Base-by-base conservation (phyloP, 1,139 yeast species). In the Yamadazyma kanchanaburiensis region DNA sequence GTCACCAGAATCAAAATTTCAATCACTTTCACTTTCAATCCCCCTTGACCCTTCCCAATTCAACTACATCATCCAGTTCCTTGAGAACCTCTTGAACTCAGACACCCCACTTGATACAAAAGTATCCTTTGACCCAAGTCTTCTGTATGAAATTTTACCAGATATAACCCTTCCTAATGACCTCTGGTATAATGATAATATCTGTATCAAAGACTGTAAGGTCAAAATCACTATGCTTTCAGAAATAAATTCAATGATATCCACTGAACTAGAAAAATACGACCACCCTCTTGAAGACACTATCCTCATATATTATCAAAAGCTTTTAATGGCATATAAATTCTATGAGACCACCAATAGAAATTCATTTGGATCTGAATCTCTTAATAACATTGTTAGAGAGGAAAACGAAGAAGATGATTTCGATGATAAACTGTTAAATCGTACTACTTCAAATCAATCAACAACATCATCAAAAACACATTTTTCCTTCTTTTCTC, bases 111-210 rank as follows among this genome's bases (percentile, higher is more conserved):
- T 19, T 5, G 8, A 15, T 7, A 24, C 22, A 5, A n/a, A 22
- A 9, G 6, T 23, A 4, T 12, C 12, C n/a, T 24, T 11, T 16
- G 22, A 21, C n/a, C 22, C 16, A 11, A 9, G 6, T 8, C 5
- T 8, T 13, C 17, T 24, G 1, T 27, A 37, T 5, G 69, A 63
- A 28, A 44, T 64, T 10, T 39, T 67, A 16, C 64, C 68, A 7
- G 59, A 56, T 25, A 49, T 67, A 3, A 46, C 47, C 2, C 46
- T 67, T 11, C 71, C 74, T 2, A 36, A 38, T n/a, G 71, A 66
- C 35, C 38, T 64, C 15, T 68, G 74, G 74, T 43, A 61, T 18
- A 46, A 47, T 26, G 61, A 60, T 17, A 62, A 59, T 18, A 48
- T 66, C 2, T 35, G 42, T 15, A 51, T 67, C 15, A 52, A 55